These are phyloP conservation scores for Botrytis byssoidea DNA, from an alignment of 2,329 filamentous ascomycete genomes.

Conservation along the genomic window DNA sequence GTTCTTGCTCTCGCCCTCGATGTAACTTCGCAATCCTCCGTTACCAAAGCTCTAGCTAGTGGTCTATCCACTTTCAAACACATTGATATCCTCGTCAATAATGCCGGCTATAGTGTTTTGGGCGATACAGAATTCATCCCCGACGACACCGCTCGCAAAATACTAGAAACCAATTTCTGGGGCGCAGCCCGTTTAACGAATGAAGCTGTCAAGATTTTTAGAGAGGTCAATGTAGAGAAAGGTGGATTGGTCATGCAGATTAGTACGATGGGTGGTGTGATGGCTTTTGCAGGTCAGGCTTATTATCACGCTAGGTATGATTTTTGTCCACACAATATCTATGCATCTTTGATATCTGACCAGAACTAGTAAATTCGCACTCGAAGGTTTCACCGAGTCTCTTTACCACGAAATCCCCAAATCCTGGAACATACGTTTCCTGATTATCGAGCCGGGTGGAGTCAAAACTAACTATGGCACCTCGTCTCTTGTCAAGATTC, in stretches of 20 bases:
- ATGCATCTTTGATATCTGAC: background rate
- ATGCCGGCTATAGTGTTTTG: conserved; percentile 47
- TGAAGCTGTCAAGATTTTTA: conserved; percentile 19
- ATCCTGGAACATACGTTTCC: conserved; percentile 42
- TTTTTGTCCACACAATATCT: no score
- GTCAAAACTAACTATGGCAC: conserved; percentile 41
- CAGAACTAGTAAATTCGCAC: conserved; percentile 41
- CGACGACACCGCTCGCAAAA: conserved; percentile 34
- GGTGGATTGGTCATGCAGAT: conserved; percentile 43
- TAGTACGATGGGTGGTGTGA: conserved; percentile 41
- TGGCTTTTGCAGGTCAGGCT: conserved; percentile 39
- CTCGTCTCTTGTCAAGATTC: background rate
- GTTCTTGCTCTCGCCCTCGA: conserved; percentile 48
- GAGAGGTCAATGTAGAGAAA: conserved; percentile 27
- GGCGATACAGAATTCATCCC: conserved; percentile 49
- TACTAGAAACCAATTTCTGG: conserved; percentile 41
- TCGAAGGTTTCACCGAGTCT: conserved; percentile 42
- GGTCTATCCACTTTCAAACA: conserved; percentile 48
- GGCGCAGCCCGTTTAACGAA: conserved; percentile 15
- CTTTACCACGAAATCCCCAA: conserved; percentile 39
- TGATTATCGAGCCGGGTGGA: conserved; percentile 43
- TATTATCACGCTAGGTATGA: conserved; percentile 40
- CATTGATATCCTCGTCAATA: conserved; percentile 54
- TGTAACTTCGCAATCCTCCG: conserved; percentile 46
- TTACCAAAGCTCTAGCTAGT: conserved; percentile 38